Evolutionary conservation across 768 basidiomycete species (phyloP).

Genomic region (Suillus tomentosus): DNA sequence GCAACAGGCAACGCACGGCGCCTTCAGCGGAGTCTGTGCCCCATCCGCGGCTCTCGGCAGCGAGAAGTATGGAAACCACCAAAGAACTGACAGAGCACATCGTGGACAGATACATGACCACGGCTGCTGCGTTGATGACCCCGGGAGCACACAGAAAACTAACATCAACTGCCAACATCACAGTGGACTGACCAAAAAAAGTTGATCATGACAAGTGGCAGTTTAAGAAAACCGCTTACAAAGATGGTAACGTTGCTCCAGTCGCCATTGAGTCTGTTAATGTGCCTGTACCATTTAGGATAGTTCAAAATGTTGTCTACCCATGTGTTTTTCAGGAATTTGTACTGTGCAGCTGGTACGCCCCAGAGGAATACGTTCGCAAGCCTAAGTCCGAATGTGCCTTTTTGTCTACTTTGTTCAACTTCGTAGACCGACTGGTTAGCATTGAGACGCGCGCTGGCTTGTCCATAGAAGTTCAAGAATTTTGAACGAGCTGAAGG

Average conservation of each 20-base stretch:
- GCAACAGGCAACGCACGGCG: conserved; percentile 27
- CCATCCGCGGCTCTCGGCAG: conserved; percentile 37
- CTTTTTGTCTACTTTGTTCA: conserved; percentile 21
- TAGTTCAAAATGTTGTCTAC: conserved; percentile 6
- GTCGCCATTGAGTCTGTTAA: conserved; percentile 9
- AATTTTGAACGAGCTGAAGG: conserved; percentile 31
- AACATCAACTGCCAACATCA: conserved; percentile 53
- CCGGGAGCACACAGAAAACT: conserved; percentile 53
- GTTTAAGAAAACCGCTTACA: not conserved
- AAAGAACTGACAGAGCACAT: conserved; percentile 37
- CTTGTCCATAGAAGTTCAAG: conserved; percentile 39
- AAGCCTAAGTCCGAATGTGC: not conserved
- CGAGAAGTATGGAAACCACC: conserved; percentile 37
- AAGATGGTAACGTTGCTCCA: conserved; percentile 13
- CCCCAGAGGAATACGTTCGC: conserved; percentile 2
- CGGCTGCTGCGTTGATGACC: conserved; percentile 27
- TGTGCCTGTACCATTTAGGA: conserved; percentile 11
- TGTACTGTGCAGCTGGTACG: conserved; percentile 1
- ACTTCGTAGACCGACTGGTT: conserved; percentile 26
- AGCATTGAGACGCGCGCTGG: conserved; percentile 34
- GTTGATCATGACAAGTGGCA: not conserved
- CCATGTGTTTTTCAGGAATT: conserved; percentile 3
- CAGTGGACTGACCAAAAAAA: conserved; percentile 40
- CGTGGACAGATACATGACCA: conserved; percentile 40
- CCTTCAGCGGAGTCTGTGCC: conserved; percentile 24